A percentile compares a stretch with the other conserved stretches of the same genome.
Evolutionary conservation across 192 early-diverging fungal species (phyloP).

Genomic region (Umbelopsis sp.): DNA sequence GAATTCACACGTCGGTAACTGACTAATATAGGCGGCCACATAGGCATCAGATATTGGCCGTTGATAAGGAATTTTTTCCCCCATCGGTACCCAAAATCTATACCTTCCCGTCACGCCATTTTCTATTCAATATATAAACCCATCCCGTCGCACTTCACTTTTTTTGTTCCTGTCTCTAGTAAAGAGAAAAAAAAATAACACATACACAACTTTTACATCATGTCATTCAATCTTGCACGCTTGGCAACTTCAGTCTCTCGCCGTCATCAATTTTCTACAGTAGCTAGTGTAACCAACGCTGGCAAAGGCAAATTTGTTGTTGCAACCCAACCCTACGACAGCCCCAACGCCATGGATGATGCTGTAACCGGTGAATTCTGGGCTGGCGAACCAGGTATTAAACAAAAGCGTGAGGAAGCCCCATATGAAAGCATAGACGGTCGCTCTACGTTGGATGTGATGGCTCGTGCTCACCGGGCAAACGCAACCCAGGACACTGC

Average conservation of each 20-base stretch:
- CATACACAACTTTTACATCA: not conserved
- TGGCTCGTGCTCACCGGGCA: conserved; percentile 16
- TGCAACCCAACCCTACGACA: conserved; percentile 1
- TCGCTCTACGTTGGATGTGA: conserved; percentile 14
- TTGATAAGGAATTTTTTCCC: too few species aligned
- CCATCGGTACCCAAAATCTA: too few species aligned
- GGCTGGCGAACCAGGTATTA: conserved; percentile 5
- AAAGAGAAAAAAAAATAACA: too few species aligned
- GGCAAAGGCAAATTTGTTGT: not conserved
- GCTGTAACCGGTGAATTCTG: conserved; percentile 15
- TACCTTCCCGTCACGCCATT: too few species aligned
- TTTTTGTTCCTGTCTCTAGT: too few species aligned
- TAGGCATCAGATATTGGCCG: too few species aligned
- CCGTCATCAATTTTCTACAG: not conserved
- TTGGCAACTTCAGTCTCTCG: not conserved
- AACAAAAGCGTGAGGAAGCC: conserved; percentile 6
- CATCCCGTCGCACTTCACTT: too few species aligned
- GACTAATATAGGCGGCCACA: too few species aligned
- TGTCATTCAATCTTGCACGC: not conserved
- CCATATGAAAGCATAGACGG: not conserved
- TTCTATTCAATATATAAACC: too few species aligned
- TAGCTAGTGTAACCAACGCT: not conserved
- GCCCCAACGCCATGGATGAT: not conserved
- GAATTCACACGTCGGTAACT: too few species aligned
- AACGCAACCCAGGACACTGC: conserved; percentile 2